Percentiles rank a stretch among this genome's conserved stretches.
Evolutionary conservation across 2,329 filamentous ascomycete genomes (phyloP).

Genomic region (Alternaria burnsii): DNA sequence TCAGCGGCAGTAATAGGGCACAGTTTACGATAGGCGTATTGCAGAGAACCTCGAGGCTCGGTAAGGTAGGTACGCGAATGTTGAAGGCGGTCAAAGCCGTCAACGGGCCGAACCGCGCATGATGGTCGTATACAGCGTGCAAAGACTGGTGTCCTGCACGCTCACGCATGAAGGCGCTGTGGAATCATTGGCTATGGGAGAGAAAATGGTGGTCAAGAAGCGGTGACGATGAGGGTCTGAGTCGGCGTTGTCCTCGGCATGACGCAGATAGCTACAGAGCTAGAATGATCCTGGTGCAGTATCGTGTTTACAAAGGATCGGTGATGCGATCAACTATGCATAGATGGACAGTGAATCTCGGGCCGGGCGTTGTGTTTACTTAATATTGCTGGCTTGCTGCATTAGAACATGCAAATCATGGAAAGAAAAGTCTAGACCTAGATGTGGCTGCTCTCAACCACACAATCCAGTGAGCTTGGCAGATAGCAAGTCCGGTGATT

Average conservation of each 20-base stretch:
- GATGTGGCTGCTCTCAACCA: neutral
- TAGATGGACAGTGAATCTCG: neutral
- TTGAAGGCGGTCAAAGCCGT: neutral
- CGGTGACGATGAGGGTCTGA: constrained; percentile 9
- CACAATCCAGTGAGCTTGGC: neutral
- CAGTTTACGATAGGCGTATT: neutral
- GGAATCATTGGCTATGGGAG: neutral
- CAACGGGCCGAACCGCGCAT: constrained; percentile 8
- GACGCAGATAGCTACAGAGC: neutral
- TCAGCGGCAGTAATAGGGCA: neutral
- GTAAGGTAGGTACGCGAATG: constrained; percentile 6
- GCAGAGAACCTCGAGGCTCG: neutral
- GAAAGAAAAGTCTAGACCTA: neutral
- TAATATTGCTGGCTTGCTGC: neutral
- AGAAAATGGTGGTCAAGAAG: neutral
- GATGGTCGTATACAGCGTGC: constrained; percentile 3
- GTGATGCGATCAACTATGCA: neutral
- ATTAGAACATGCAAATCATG: neutral
- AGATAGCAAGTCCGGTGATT: neutral
- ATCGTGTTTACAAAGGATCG: constrained; percentile 7
- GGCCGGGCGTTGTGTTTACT: neutral
- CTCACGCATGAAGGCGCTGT: neutral
- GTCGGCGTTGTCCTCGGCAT: constrained; percentile 9
- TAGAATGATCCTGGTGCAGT: constrained; percentile 4
- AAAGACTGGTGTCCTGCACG: neutral